Base-by-base conservation (phyloP, 805 yeast genomes). In the Saccharomycopsis sp. region DNA sequence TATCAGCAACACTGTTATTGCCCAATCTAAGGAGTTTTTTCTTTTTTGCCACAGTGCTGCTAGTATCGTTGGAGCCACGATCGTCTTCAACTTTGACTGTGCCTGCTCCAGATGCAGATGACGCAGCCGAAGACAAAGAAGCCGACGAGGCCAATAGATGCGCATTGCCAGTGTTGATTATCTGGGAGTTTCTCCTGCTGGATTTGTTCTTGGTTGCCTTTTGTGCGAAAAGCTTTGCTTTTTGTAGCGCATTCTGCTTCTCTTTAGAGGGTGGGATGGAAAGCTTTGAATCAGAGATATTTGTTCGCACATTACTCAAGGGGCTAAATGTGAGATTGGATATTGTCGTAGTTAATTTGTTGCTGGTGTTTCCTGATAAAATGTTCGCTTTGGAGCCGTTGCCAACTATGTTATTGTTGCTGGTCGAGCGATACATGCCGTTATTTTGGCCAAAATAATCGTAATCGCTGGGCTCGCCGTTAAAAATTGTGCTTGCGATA, bases 241-340 rank as follows among this genome's bases (percentile, higher is more conserved):
- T 61, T 15, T 54, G 53, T 12, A 55, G 44, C 2, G 62, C 53
- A 14, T 29, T 53, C 14, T 40, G 21, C 23, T 46, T 56, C 34
- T 61, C 54, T 16, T 54, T 54, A 4, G 61, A 56, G 1, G 53
- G 14, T 2, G 44, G 23, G 4, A 20, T 24, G 15, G 24, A 14
- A 20, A 24, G 3, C n/a, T 16, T 34, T 9, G 9, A 40, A 8
- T 59, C 59, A 4, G 59, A 56, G 23, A 8, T 29, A 24, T 53
- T 53, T n/a, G 58, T 54, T 50, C 60, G 53, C 12, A 57, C 47
- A 15, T 47, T 52, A 24, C 57, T 54, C 16, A 57, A 46, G 9
- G 62, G 62, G 37, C 62, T 61, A 23, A 61, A 61, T 2, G 59
- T 57, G 16, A 61, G 51, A 37, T 57, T 59, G 16, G 60, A 57